Base-by-base conservation (phyloP, 2,329 filamentous ascomycete genomes). In the Aspergillus glaucus region DNA sequence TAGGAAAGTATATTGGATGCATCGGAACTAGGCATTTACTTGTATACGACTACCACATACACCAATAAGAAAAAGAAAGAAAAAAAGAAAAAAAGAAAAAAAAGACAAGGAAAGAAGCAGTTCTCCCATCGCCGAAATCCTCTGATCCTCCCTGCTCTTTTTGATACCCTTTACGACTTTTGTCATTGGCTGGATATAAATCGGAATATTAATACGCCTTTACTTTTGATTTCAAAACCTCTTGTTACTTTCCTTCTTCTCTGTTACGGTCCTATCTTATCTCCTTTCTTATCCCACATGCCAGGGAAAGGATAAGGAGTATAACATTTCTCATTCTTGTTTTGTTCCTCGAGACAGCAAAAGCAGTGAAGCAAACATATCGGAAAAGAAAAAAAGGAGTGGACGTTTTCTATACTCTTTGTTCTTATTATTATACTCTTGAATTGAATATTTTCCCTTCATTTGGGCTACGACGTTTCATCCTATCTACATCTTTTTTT, bases 131-230 rank as follows among this genome's bases (percentile, higher is more conserved):
- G 53, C 60, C 57, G 53, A 30, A 55, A 55, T 59, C 55, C 49
- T 62, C 56, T 58, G 56, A 57, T 59, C 56, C 58, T 55, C 54
- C 53, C 51, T 61, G 58, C 59, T 61, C 62, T 62, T 62, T 62
- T 65, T 67, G 64, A 68, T 68, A 68, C 65, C 65, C 65, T 65
- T 66, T 62, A 59, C 59, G 55, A 62, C 54, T 63, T 58, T 60
- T 59, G 55, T 60, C 58, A 56, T 62, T 65, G 62, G 61, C 62
- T 63, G 62, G 61, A 62, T 59, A 50, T 59, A 57, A 54, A 55
- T 55, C 52, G 49, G 55, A 58, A 54, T 48, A 37, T 26, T 43
- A 43, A 40, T 40, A 40, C 17, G 17, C 37, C 15, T 40, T 19
- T 40, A 21, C 15, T 40, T 19, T 40, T 40, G 15, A 37, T 37